Base-by-base conservation (phyloP, 257 asterid species). In the Solanum clarkiae region DNA sequence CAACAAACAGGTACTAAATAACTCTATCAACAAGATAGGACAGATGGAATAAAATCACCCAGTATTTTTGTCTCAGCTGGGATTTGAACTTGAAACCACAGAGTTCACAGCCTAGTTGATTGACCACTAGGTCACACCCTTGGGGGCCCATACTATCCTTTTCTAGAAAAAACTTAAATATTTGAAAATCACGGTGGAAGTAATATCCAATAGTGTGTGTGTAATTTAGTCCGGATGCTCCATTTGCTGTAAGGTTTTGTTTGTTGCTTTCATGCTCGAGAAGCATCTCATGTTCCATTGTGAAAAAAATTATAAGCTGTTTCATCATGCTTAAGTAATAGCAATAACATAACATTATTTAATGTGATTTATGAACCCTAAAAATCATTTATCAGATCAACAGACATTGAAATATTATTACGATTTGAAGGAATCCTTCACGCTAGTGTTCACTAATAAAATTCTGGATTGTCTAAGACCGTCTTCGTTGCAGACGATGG, bases 401-500 rank as follows among this genome's bases (percentile, higher is more conserved):
- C n/a, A 15, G 45, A 75, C 22, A 12, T 49, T 16, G 24, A 26
- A 75, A 75, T 75, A 15, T 24, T 49, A 14, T 49, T 49, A 22
- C 14, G 24, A 26, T 77, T 77, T 24, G 45, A 77, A 77, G 82
- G 26, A 26, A 24, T 77, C 15, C 82, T 26, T 14, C 56, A 77
- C 24, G 12, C 44, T 51, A 22, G 63, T 29, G 11, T 51, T 77
- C 26, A 51, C 82, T 36, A n/a, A 5, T 63, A 29, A 62, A 36
- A 17, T 86, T 84, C 56, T 66, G 81, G 82, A 69, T 82, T 68
- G 84, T 84, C 85, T 88, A 55, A 70, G 59, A 62, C 81, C 60
- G 84, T 84, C 85, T 88, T 63, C 80, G 59, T 55, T 84, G 86
- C 88, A 94, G 98, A 91, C 97, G 18, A 96, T 96, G 99, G 99